Percentiles rank a stretch among this genome's conserved stretches.
Evolutionary conservation across 352 stramenopile genomes (phyloP).

Genomic region (Peronospora belbahrii): DNA sequence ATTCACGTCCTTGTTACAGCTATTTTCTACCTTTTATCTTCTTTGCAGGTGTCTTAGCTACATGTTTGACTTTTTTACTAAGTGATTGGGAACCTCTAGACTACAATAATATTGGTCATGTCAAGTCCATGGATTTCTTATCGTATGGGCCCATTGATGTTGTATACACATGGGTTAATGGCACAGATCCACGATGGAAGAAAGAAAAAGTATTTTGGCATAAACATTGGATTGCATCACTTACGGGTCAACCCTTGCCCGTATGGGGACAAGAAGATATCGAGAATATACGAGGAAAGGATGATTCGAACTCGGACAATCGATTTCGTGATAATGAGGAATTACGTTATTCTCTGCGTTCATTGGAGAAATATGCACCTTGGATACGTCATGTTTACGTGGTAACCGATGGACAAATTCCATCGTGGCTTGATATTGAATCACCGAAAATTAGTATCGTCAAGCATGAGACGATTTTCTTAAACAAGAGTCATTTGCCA

Average conservation of each 20-base stretch:
- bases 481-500: conserved; percentile 81
- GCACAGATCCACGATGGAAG: conserved; percentile 90
- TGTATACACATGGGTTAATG: conserved; percentile 96
- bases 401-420: conserved; percentile 92
- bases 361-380: conserved; percentile 91
- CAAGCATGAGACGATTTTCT: conserved; percentile 88
- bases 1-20: background rate
- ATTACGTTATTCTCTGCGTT: conserved; percentile 88
- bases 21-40: conserved; percentile 4
- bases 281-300: conserved; percentile 49
- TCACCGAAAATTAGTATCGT: conserved; percentile 78
- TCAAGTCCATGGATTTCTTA: conserved; percentile 43
- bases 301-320: conserved; percentile 80
- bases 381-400: conserved; percentile 93
- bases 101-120: conserved; percentile 59
- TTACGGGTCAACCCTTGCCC: conserved; percentile 72
- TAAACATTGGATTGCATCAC: conserved; percentile 80
- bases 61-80: conserved; percentile 6
- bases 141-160: conserved; percentile 88
- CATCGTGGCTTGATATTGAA: conserved; percentile 88
- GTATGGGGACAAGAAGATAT: conserved; percentile 34
- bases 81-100: conserved; percentile 17
- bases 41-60: conserved; percentile 7
- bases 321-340: conserved; percentile 93
- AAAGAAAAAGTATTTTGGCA: conserved; percentile 84